Percentiles rank a stretch among this genome's conserved stretches.
Conservation (phyloP, 2,329 filamentous ascomycete species). For the Nemania sp. region DNA sequence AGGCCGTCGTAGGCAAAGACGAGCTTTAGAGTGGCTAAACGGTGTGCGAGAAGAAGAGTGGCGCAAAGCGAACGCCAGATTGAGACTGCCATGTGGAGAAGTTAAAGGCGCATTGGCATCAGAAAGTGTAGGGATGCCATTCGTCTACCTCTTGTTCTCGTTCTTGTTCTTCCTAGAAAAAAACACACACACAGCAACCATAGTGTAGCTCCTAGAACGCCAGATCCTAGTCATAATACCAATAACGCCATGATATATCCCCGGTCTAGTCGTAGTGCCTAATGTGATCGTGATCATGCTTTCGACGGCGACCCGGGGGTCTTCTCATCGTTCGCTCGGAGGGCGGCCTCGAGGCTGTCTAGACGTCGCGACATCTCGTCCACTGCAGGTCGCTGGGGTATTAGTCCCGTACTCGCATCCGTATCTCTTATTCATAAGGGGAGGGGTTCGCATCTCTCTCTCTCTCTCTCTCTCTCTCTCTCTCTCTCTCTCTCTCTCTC, state of each 20-base stretch:
- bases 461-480: too few relatives aligned
- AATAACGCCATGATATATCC: conserved; percentile 14
- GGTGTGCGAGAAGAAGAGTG: conserved; percentile 15
- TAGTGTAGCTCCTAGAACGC: conserved; percentile 33
- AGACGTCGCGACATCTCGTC: conserved; percentile 90
- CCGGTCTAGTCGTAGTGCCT: not conserved
- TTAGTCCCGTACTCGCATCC: conserved; percentile 13
- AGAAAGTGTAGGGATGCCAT: conserved; percentile 7
- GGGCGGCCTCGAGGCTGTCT: conserved; percentile 78
- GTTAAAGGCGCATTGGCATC: conserved; percentile 15
- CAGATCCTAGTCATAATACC: conserved; percentile 27
- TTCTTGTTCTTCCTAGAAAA: not conserved
- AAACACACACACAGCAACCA: conserved; percentile 7
- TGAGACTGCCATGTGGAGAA: conserved; percentile 11
- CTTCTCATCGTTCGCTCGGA: conserved; percentile 62
- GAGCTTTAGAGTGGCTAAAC: conserved; percentile 60
- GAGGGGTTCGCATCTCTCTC: too few relatives aligned
- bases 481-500: too few relatives aligned
- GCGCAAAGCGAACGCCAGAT: conserved; percentile 16
- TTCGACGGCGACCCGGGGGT: conserved; percentile 45
- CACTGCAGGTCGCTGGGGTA: conserved; percentile 59
- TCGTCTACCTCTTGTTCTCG: conserved; percentile 16
- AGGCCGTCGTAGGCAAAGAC: conserved; percentile 64
- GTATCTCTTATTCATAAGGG: too few relatives aligned
- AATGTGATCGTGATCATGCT: conserved; percentile 32